Evolutionary conservation across 129 eudicot species (phyloP).

Genomic region (Lactuca sativa): DNA sequence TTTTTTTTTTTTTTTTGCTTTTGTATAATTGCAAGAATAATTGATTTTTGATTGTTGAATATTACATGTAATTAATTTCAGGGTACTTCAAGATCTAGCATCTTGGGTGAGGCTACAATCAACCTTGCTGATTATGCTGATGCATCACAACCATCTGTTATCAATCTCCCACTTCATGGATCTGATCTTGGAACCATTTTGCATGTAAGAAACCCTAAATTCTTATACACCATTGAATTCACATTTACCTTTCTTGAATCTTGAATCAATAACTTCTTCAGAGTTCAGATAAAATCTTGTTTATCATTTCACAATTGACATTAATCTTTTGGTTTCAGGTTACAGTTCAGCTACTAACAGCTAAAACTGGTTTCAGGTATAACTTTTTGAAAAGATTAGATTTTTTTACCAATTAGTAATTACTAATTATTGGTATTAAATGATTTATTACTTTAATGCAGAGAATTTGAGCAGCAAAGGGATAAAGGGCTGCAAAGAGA

Average conservation of each 20-base stretch:
- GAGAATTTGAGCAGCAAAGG: constrained; percentile 98
- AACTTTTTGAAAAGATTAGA: constrained; percentile 16
- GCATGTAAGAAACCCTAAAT: constrained; percentile 54
- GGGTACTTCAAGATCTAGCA: constrained; percentile 94
- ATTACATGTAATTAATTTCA: constrained; percentile 9
- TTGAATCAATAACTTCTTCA: not conserved
- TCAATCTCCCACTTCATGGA: constrained; percentile 83
- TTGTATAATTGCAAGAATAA: too few relatives aligned
- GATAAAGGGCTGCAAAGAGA: constrained; percentile 75
- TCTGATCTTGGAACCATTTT: constrained; percentile 74
- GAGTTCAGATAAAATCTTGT: not conserved
- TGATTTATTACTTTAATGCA: constrained; percentile 30
- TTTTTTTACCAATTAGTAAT: not conserved
- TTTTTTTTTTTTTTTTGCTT: constrained; percentile 11
- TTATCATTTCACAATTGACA: not conserved
- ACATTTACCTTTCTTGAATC: not conserved
- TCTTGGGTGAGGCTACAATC: constrained; percentile 88
- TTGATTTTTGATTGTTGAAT: too few relatives aligned
- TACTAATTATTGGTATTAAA: constrained; percentile 2
- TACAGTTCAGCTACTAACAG: constrained; percentile 87
- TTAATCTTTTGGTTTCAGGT: constrained; percentile 54
- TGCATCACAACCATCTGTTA: constrained; percentile 74
- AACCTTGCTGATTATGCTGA: constrained; percentile 96
- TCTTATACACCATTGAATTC: not conserved
- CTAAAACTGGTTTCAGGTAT: constrained; percentile 98